These are phyloP conservation scores for Verticillium nonalfalfae DNA, from an alignment of 2,329 filamentous ascomycete genomes.

Conservation along the genomic window DNA sequence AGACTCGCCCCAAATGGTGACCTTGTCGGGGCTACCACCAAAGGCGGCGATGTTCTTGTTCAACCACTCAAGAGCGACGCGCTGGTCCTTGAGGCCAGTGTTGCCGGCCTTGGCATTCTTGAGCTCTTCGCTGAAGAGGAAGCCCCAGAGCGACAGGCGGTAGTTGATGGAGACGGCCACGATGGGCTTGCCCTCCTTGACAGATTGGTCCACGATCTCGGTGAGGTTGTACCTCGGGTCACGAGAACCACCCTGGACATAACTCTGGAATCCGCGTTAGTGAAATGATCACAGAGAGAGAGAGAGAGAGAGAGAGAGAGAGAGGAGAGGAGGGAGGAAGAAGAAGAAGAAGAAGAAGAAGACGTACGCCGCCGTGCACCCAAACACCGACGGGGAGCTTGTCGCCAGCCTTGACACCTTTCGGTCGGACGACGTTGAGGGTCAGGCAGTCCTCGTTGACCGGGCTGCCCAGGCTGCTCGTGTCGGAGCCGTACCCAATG, in stretches of 20 bases:
- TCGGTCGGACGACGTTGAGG: slow-evolving; percentile 20
- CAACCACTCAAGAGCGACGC: slow-evolving; percentile 41
- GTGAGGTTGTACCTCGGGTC: slow-evolving; percentile 55
- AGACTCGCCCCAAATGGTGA: slow-evolving; percentile 48
- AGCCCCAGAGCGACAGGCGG: slow-evolving; percentile 44
- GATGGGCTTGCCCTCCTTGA: slow-evolving; percentile 38
- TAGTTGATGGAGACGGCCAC: slow-evolving; percentile 46
- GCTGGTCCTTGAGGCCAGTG: slow-evolving; percentile 42
- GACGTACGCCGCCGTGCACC: slow-evolving; percentile 42
- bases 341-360: slow-evolving; percentile 15
- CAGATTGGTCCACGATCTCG: slow-evolving; percentile 46
- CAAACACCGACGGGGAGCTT: slow-evolving; percentile 52
- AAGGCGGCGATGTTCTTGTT: slow-evolving; percentile 43
- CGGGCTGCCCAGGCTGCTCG: slow-evolving; percentile 14
- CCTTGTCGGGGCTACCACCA: slow-evolving; percentile 36
- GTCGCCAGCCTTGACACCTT: slow-evolving; percentile 19
- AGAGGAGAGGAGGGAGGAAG: too few species aligned
- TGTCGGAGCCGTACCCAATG: slow-evolving; percentile 40
- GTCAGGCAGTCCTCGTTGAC: slow-evolving; percentile 23
- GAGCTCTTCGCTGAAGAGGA: slow-evolving; percentile 38
- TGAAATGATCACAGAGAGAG: not conserved
- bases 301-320: slow-evolving; percentile 3
- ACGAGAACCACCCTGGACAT: slow-evolving; percentile 15
- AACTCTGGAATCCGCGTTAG: not conserved
- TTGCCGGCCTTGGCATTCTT: slow-evolving; percentile 38